phyloP scores from a whole-genome alignment of 1,284 basidiomycete genomes.

The Blastosporella zonata region DNA sequence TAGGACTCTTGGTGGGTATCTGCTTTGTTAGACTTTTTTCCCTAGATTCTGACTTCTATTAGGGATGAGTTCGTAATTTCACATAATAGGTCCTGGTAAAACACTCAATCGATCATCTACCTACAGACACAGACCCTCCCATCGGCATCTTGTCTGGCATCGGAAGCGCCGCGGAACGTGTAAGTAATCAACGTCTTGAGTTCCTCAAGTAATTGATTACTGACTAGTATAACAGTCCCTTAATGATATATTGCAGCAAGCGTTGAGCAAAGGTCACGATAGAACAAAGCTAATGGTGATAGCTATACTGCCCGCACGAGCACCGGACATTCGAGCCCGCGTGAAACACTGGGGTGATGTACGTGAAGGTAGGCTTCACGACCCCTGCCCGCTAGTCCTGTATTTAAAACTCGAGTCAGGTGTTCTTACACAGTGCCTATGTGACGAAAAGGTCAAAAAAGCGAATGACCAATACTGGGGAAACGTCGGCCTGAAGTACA shows the following conservation, averaged over 20 bases:
- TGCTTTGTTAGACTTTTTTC: background rate
- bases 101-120: background rate
- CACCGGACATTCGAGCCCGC: slow-evolving; percentile 6
- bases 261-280: background rate
- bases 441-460: slow-evolving; percentile 14
- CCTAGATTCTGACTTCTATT: background rate
- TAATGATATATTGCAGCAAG: slow-evolving; percentile 6
- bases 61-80: slow-evolving; percentile 14
- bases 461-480: slow-evolving; percentile 19
- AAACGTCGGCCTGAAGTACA: slow-evolving; percentile 16
- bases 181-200: background rate
- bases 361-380: slow-evolving; percentile 4
- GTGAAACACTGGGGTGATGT: slow-evolving; percentile 19
- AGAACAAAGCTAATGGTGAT: slow-evolving; percentile 11
- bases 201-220: background rate
- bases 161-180: slow-evolving; percentile 12
- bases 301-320: slow-evolving; percentile 12
- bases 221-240: background rate
- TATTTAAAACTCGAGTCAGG: slow-evolving; percentile 3
- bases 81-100: background rate
- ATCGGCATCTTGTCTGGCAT: slow-evolving; percentile 5
- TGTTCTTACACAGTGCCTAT: slow-evolving; percentile 12
- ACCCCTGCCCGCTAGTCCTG: background rate
- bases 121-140: slow-evolving; percentile 3
- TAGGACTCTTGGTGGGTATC: slow-evolving; percentile 3